Percentiles rank a stretch among this genome's conserved stretches.
phyloP scores from a whole-genome alignment of 2,329 filamentous ascomycete species.

The Laburnicola sp. region DNA sequence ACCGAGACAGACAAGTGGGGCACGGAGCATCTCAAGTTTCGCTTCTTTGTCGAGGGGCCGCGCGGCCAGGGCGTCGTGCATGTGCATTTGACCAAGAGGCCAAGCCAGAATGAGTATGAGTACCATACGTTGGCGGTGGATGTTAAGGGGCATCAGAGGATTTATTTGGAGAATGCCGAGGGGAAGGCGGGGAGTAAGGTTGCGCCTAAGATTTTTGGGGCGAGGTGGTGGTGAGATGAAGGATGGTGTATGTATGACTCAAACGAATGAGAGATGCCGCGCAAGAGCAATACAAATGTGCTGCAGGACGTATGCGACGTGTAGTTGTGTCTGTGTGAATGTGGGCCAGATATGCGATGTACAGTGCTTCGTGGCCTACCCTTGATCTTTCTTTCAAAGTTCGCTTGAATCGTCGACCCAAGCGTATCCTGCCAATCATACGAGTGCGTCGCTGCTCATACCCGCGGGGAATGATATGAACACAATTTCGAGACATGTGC shows the following conservation, averaged over 20 bases:
- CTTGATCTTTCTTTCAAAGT: too few species aligned
- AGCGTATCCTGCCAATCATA: too few species aligned
- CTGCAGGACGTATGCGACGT: too few species aligned
- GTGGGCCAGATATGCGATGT: too few species aligned
- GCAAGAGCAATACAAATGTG: too few species aligned
- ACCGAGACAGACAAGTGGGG: conserved; percentile 72
- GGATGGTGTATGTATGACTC: neutral
- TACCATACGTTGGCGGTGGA: conserved; percentile 83
- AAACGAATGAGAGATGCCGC: neutral
- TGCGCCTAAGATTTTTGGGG: conserved; percentile 44
- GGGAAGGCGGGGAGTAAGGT: conserved; percentile 27
- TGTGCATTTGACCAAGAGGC: conserved; percentile 74
- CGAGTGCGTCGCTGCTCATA: too few species aligned
- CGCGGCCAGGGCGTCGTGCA: conserved; percentile 72
- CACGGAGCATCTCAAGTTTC: conserved; percentile 78
- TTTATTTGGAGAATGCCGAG: conserved; percentile 43
- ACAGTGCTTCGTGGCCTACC: too few species aligned
- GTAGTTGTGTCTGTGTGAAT: too few species aligned
- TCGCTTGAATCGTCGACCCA: too few species aligned
- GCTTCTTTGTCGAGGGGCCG: conserved; percentile 83
- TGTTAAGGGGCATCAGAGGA: conserved; percentile 65
- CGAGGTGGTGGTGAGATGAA: conserved; percentile 37
- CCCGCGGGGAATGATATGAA: too few species aligned
- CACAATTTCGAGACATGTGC: too few species aligned
- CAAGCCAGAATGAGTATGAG: conserved; percentile 67